Base-by-base conservation (phyloP, 805 yeast species). In the Candida gorgasii region DNA sequence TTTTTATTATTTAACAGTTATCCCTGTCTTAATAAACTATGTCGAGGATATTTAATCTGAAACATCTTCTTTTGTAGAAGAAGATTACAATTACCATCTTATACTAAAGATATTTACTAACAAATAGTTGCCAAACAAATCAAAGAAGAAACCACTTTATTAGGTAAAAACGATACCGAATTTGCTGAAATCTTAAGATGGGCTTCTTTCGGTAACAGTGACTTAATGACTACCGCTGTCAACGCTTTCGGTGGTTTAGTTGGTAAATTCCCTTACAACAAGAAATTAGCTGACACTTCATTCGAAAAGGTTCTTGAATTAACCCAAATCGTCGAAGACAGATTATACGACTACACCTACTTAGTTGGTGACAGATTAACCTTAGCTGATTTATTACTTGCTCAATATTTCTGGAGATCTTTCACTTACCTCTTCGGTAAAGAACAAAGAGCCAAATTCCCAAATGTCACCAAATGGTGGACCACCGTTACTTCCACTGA, bases 21-120 rank as follows among this genome's bases (percentile, higher is more conserved):
- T 82, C 88, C 88, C 88, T 82, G 88, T 82, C 88, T 82, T 82
- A 82, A 82, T 64, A 80, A 50, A 80, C 62, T 60, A 76, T 82
- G 87, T 82, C 87, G 87, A 82, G 84, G 73, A 65, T 66, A 50
- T 65, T 52, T 46, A 72, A 51, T 75, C 84, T 79, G 84, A 80
- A 63, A 61, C 29, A n/a, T n/a, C n/a, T n/a, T n/a, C n/a, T n/a
- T n/a, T n/a, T n/a, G n/a, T n/a, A n/a, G n/a, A n/a, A n/a, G n/a
- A n/a, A n/a, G n/a, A n/a, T n/a, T n/a, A 24, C 24, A 31, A 18
- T 19, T 27, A 28, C 19, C 34, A 28, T 15, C 5, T 12, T 24
- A 28, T 24, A 16, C 16, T 31, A 43, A 41, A n/a, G n/a, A n/a
- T n/a, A n/a, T n/a, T 45, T 50, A 55, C 59, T 50, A 56, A 53